Base-by-base conservation (phyloP, 768 basidiomycete species). In the Mycena latifolia region DNA sequence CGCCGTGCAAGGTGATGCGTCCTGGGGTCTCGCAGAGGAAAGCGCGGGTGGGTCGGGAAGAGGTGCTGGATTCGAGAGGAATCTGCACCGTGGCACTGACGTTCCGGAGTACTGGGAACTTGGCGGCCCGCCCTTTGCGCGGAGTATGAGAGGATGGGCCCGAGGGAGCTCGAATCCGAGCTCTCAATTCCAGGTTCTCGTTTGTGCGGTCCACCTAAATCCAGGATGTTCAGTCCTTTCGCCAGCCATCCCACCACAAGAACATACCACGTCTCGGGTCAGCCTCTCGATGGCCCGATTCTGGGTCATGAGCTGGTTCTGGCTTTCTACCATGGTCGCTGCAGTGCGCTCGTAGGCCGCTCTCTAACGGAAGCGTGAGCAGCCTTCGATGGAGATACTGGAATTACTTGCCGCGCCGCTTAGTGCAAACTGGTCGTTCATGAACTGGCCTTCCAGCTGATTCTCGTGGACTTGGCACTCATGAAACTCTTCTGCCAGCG, bases 281-380 rank as follows among this genome's bases (percentile, higher is more conserved):
- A 58, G 24, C n/a, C 8, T 31, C 56, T 47, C 11, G 29, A 58
- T 48, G 46, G 29, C 22, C 22, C 25, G 5, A 48, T 48, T 47
- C 45, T 58, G 56, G 29, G 31, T 45, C 45, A 47, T 46, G n/a
- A 58, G 27, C 31, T 15, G 43, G 11, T 47, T 58, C 29, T 52
- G 51, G 45, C n/a, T 18, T 58, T 58, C 45, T 5, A 33, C 14
- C 11, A 46, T 17, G 17, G 20, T 9, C 9, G 12, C 9, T 22
- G 51, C 22, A n/a, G 12, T 24, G 29, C 28, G 43, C 27, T 56
- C 20, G 20, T 45, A 56, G 1, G 10, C 6, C 20, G 1, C 43
- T 22, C 12, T 45, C 55, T 56, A 14, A 15, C 28, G 29, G 28
- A 29, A 43, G 55, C 55, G 10, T 56, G 55, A 56, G 55, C 39